Evolutionary conservation across 176 grass and related monocot species (phyloP).

Genomic region (Cymbopogon citratus): DNA sequence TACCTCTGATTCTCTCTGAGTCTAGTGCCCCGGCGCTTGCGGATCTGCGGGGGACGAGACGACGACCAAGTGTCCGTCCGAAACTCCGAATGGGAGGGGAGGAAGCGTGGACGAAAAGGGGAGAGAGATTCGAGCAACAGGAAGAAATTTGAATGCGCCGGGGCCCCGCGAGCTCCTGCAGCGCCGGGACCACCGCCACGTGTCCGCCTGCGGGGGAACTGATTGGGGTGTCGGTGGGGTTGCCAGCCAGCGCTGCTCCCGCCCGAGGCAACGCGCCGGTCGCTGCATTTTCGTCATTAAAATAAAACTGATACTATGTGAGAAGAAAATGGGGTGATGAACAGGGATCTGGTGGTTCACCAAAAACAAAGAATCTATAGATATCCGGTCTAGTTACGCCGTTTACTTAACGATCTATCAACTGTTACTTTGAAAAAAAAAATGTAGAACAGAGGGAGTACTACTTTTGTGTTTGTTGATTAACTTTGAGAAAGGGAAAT

Average conservation of each 20-base stretch:
- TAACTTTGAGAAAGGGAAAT: too few species aligned
- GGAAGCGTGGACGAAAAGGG: not conserved
- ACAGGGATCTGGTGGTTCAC: too few species aligned
- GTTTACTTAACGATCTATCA: not conserved
- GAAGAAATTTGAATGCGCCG: constrained; percentile 41
- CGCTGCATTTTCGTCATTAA: not conserved
- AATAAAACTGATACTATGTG: too few species aligned
- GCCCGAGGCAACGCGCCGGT: not conserved
- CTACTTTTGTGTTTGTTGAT: too few species aligned
- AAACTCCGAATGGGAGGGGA: not conserved
- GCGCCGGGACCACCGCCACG: not conserved
- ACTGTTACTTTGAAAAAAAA: too few species aligned
- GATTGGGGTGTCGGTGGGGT: not conserved
- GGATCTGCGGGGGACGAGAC: constrained; percentile 23
- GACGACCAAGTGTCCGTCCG: constrained; percentile 14
- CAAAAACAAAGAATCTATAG: too few species aligned
- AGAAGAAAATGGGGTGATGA: too few species aligned
- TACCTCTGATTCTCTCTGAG: not conserved
- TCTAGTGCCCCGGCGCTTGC: not conserved
- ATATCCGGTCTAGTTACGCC: not conserved
- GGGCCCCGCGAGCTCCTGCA: not conserved
- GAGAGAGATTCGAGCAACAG: not conserved
- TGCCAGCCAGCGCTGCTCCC: not conserved
- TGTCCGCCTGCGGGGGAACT: not conserved
- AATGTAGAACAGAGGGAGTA: too few species aligned